A percentile compares a stretch with the other conserved stretches of the same genome.
Evolutionary conservation across 371 early-diverging fungal species (phyloP).

Genomic region (Parasitella parasitica): DNA sequence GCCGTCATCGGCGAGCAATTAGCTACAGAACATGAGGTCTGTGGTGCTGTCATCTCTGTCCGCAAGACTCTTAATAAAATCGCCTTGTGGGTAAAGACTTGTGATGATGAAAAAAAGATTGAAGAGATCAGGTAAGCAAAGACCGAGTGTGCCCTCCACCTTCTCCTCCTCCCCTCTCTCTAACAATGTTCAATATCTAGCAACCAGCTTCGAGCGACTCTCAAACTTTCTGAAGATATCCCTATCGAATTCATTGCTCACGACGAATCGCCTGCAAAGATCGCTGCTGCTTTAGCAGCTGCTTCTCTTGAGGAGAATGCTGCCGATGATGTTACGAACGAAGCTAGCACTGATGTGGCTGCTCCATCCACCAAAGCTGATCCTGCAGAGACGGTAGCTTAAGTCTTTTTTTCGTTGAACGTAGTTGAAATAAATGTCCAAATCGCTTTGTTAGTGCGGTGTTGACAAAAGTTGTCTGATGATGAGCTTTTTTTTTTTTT

Average conservation of each 20-base stretch:
- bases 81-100: conserved; percentile 87
- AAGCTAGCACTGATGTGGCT: conserved; percentile 7
- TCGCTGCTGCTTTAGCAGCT: conserved; percentile 27
- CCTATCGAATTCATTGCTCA: conserved; percentile 49
- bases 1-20: conserved; percentile 92
- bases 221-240: conserved; percentile 44
- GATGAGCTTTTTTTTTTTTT: too few relatives aligned
- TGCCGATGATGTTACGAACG: background rate
- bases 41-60: conserved; percentile 89
- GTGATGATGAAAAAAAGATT: conserved; percentile 62
- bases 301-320: conserved; percentile 20
- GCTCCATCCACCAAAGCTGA: background rate
- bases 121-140: conserved; percentile 65
- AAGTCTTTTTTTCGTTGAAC: background rate
- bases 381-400: conserved; percentile 5
- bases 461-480: too few relatives aligned
- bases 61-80: conserved; percentile 81
- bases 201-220: conserved; percentile 53
- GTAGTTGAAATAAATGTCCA: too few relatives aligned
- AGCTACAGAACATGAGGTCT: conserved; percentile 77
- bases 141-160: background rate
- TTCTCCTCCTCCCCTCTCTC: too few relatives aligned
- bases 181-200: conserved; percentile 25
- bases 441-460: too few relatives aligned
- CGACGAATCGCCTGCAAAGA: conserved; percentile 38